A percentile compares a stretch with the other conserved stretches of the same genome.
Conservation (phyloP, 176 grass and related monocot species). For the Oryza rufipogon region DNA sequence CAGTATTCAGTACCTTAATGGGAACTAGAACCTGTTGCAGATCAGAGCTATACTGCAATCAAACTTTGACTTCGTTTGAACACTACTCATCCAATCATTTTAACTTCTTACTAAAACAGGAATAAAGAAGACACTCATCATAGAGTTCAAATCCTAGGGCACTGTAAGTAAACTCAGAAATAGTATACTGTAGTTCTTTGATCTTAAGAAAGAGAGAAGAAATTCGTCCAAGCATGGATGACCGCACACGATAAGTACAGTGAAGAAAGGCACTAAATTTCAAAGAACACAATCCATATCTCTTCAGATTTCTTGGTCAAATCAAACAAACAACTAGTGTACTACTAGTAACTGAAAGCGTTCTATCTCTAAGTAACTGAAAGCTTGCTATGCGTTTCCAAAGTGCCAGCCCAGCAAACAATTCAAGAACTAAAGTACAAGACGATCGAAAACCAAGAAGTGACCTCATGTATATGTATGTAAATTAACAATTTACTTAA, state of each 20-base stretch:
- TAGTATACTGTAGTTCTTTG: too few relatives aligned
- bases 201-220: background rate
- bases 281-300: background rate
- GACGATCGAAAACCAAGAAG: background rate
- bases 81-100: too few relatives aligned
- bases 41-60: too few relatives aligned
- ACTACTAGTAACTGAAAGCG: slow-evolving; percentile 44
- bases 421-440: slow-evolving; percentile 42
- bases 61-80: too few relatives aligned
- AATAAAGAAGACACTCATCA: too few relatives aligned
- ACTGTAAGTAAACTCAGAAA: too few relatives aligned
- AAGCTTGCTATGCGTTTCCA: slow-evolving; percentile 32
- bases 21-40: too few relatives aligned
- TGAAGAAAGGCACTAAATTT: background rate
- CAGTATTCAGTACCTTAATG: too few relatives aligned
- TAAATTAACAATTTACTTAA: background rate
- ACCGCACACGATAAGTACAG: slow-evolving; percentile 3
- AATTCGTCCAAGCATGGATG: background rate
- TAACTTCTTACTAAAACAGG: too few relatives aligned
- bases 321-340: slow-evolving; percentile 30
- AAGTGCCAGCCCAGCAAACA: slow-evolving; percentile 11
- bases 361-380: slow-evolving; percentile 14
- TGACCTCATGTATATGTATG: background rate
- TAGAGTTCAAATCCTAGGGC: too few relatives aligned
- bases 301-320: slow-evolving; percentile 26